Evolutionary conservation across 805 yeast genomes (phyloP).

Genomic region (Candida ficus): DNA sequence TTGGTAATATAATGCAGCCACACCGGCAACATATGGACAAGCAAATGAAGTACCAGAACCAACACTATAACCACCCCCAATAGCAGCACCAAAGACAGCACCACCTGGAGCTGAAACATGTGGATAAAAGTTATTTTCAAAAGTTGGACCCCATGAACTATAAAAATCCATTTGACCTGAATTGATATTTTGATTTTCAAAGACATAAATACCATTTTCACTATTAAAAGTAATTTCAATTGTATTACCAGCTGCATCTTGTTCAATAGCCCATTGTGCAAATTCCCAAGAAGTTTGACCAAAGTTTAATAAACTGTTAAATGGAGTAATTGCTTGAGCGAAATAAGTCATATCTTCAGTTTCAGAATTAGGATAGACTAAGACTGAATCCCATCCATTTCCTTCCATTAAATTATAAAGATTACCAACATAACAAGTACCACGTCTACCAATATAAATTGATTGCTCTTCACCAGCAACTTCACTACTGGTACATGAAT

Average conservation of each 20-base stretch:
- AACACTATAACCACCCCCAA: constrained; percentile 7
- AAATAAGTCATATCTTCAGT: background rate
- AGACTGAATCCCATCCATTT: background rate
- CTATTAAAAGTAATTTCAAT: constrained; percentile 5
- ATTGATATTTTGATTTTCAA: background rate
- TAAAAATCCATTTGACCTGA: constrained; percentile 13
- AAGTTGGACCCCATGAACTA: constrained; percentile 18
- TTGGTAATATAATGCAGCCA: constrained; percentile 11
- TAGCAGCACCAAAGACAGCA: constrained; percentile 11
- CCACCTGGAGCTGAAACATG: constrained; percentile 18
- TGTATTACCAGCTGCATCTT: constrained; percentile 5
- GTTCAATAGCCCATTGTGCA: constrained; percentile 10
- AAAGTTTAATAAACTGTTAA: background rate
- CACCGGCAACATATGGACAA: constrained; percentile 17
- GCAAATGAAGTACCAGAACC: constrained; percentile 16
- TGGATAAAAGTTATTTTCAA: constrained; percentile 14
- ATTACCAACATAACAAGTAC: constrained; percentile 2
- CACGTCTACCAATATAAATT: constrained; percentile 7
- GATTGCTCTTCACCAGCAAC: constrained; percentile 8
- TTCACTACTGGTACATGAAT: background rate
- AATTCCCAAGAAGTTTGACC: constrained; percentile 6
- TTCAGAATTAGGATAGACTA: constrained; percentile 1
- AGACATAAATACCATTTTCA: background rate
- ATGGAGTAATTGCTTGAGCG: background rate
- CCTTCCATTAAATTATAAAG: background rate